phyloP scores from a whole-genome alignment of 768 basidiomycete species.

The Lentinula raphanica region DNA sequence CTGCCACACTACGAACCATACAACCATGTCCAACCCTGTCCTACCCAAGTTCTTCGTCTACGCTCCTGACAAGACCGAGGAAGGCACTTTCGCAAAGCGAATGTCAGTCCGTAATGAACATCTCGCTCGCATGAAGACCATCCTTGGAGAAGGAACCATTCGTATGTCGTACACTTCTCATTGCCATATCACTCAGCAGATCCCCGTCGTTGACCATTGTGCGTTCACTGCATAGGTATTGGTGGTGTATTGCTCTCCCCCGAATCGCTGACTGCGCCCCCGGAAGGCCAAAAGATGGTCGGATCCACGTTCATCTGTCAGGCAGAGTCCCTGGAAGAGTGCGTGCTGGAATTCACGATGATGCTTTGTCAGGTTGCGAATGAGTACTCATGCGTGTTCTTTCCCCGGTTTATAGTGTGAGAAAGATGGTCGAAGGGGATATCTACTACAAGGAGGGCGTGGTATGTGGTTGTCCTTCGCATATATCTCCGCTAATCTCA shows the following conservation, averaged over 20 bases:
- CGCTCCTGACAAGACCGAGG: constrained; percentile 61
- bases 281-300: constrained; percentile 49
- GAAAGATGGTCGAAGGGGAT: constrained; percentile 26
- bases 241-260: constrained; percentile 57
- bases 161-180: constrained; percentile 33
- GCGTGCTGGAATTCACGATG: neutral
- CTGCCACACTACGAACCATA: neutral
- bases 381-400: constrained; percentile 48
- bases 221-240: constrained; percentile 32
- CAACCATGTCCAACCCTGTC: constrained; percentile 10
- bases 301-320: constrained; percentile 56
- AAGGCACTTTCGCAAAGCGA: constrained; percentile 51
- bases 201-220: neutral
- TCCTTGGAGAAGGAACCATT: constrained; percentile 39
- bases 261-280: constrained; percentile 41
- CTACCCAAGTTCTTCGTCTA: constrained; percentile 49
- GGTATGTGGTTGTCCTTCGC: constrained; percentile 21
- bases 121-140: constrained; percentile 37
- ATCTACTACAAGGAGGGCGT: constrained; percentile 36
- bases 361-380: constrained; percentile 2
- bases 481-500: neutral
- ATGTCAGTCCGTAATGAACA: constrained; percentile 52
- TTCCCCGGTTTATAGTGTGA: constrained; percentile 36
- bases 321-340: constrained; percentile 45
- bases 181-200: neutral